phyloP scores from a whole-genome alignment of 148 eudicot species.

The Agrostemma githago region DNA sequence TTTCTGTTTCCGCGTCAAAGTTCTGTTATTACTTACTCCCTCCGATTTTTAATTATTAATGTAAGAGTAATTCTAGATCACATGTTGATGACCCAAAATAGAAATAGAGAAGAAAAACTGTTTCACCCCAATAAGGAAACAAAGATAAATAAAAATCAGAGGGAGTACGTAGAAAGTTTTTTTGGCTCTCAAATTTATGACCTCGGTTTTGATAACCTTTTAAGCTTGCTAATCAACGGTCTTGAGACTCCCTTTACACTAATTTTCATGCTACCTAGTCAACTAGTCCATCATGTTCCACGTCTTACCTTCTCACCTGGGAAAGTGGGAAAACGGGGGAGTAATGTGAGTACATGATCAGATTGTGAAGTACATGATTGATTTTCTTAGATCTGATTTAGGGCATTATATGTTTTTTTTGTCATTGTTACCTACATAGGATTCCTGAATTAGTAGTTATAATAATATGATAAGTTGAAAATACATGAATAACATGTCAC shows the following conservation, averaged over 20 bases:
- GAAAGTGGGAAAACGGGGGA: constrained; percentile 4
- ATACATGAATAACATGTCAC: neutral
- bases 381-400: constrained; percentile 11
- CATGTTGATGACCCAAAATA: too few relatives aligned
- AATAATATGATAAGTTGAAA: constrained; percentile 12
- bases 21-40: too few relatives aligned
- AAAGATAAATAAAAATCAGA: too few relatives aligned
- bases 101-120: too few relatives aligned
- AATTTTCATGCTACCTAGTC: neutral
- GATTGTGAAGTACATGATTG: constrained; percentile 13
- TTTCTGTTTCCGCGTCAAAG: too few relatives aligned
- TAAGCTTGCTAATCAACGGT: too few relatives aligned
- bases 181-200: too few relatives aligned
- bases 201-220: too few relatives aligned
- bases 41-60: too few relatives aligned
- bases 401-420: constrained; percentile 17
- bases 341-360: neutral
- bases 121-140: too few relatives aligned
- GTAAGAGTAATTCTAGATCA: too few relatives aligned
- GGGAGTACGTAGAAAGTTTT: too few relatives aligned
- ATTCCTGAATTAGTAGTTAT: constrained; percentile 21
- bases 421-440: constrained; percentile 25
- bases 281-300: neutral
- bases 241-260: neutral
- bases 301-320: neutral